These are phyloP conservation scores for Fusarium equiseti DNA, from an alignment of 2,329 filamentous ascomycete genomes.

Conservation along the genomic window DNA sequence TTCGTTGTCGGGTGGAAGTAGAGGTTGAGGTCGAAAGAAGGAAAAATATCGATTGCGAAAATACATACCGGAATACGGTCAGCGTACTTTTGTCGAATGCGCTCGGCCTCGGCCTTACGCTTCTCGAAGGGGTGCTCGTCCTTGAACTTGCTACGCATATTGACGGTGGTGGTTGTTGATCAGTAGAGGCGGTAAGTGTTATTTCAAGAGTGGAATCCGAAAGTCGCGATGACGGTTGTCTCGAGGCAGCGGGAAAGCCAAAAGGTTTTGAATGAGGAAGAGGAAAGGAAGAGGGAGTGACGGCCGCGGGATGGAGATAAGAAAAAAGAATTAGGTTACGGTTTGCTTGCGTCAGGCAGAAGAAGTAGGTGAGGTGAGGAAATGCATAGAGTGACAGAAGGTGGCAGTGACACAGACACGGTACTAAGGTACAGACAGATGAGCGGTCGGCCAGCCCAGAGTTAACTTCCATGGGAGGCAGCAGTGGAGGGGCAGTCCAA, in stretches of 20 bases:
- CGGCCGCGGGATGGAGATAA: conserved; percentile 28
- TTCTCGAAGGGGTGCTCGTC: conserved; percentile 99
- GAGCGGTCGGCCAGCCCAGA: conserved; percentile 45
- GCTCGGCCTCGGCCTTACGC: conserved; percentile 99
- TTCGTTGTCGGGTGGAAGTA: not conserved
- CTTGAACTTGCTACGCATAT: conserved; percentile 99
- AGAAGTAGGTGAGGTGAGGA: conserved; percentile 42
- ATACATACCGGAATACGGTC: conserved; percentile 94
- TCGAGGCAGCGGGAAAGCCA: conserved; percentile 5
- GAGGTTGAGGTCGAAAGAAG: not conserved
- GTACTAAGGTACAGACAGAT: conserved; percentile 41
- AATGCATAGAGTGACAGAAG: conserved; percentile 38
- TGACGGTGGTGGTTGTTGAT: conserved; percentile 58
- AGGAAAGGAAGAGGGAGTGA: conserved; percentile 31
- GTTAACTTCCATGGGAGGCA: conserved; percentile 22
- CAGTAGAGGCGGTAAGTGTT: conserved; percentile 35
- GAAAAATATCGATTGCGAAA: conserved; percentile 17
- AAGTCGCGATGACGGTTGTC: conserved; percentile 17
- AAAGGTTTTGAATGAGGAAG: conserved; percentile 4
- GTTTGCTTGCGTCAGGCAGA: conserved; percentile 48
- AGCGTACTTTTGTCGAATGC: conserved; percentile 98
- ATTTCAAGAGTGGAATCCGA: conserved; percentile 23
- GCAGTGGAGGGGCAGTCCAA: conserved; percentile 36
- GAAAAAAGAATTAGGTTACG: conserved; percentile 46
- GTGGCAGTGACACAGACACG: conserved; percentile 44